phyloP scores from a whole-genome alignment of 805 yeast genomes.

The Nakazawaea molendinolei region DNA sequence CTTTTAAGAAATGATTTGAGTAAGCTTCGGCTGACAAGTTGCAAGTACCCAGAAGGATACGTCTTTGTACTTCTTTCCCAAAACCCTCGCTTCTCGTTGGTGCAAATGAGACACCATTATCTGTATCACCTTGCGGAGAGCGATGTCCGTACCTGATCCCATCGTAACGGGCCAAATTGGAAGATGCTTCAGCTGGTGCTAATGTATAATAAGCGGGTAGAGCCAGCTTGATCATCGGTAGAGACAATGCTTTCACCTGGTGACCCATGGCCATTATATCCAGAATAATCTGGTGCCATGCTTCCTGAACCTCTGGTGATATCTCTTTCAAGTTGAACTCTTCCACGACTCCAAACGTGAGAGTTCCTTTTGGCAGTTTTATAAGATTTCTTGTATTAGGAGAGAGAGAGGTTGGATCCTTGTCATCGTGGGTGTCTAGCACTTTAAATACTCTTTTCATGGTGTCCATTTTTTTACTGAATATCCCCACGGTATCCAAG shows the following conservation, averaged over 20 bases:
- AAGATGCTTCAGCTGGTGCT: conserved; percentile 91
- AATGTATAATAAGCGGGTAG: conserved; percentile 81
- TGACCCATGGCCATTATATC: conserved; percentile 34
- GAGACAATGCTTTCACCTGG: conserved; percentile 53
- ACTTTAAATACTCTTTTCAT: conserved; percentile 44
- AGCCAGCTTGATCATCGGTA: conserved; percentile 61
- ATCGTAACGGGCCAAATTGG: conserved; percentile 84
- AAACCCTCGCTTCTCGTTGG: conserved; percentile 61
- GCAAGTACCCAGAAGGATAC: conserved; percentile 82
- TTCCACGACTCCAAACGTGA: conserved; percentile 60
- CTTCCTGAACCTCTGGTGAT: conserved; percentile 34
- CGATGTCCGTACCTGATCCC: conserved; percentile 80
- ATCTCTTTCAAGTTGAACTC: conserved; percentile 59
- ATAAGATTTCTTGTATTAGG: conserved; percentile 26
- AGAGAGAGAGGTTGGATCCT: conserved; percentile 73
- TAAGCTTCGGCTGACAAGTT: conserved; percentile 72
- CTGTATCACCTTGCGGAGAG: conserved; percentile 24
- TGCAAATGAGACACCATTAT: conserved; percentile 37
- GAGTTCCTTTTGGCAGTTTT: conserved; percentile 4
- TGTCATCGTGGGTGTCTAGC: conserved; percentile 55
- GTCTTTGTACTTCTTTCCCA: conserved; percentile 76
- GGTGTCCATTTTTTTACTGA: conserved; percentile 42
- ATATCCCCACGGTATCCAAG: conserved; percentile 87
- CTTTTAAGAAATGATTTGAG: conserved; percentile 68
- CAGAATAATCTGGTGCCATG: conserved; percentile 41